Evolutionary conservation across 1,284 basidiomycete genomes (phyloP).

Genomic region (Retiboletus flavoniger): DNA sequence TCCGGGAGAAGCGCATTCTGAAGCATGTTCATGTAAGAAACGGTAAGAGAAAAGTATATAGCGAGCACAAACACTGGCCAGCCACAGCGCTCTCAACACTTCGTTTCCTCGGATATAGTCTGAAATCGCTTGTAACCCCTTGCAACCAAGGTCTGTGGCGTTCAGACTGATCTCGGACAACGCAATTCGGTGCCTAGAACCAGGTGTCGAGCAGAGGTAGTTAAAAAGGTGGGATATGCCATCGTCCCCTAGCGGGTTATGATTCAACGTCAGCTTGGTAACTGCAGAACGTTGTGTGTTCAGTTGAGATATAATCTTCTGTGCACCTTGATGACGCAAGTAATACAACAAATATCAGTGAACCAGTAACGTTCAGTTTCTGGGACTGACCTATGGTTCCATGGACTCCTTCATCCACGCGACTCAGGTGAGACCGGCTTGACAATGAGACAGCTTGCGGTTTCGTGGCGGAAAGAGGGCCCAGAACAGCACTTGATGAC

Average conservation of each 20-base stretch:
- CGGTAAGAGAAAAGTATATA: neutral
- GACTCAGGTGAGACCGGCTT: constrained; percentile 22
- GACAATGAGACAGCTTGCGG: constrained; percentile 11
- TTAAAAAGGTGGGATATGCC: constrained; percentile 57
- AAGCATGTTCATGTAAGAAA: constrained; percentile 5
- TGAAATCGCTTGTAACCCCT: constrained; percentile 51
- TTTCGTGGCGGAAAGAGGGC: neutral
- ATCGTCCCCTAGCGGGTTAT: constrained; percentile 58
- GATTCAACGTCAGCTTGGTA: constrained; percentile 52
- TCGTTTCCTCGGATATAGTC: constrained; percentile 52
- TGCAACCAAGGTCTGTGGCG: constrained; percentile 53
- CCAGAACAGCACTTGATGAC: neutral
- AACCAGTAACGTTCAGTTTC: neutral
- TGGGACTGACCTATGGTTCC: constrained; percentile 21
- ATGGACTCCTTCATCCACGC: constrained; percentile 21
- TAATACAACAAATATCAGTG: constrained; percentile 3
- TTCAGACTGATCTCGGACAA: constrained; percentile 59
- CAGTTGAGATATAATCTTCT: constrained; percentile 48
- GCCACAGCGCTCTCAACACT: constrained; percentile 46
- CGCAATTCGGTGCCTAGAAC: constrained; percentile 40
- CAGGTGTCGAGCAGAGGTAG: constrained; percentile 51
- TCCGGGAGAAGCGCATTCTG: constrained; percentile 31
- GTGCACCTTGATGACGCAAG: constrained; percentile 36
- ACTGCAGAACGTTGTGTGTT: constrained; percentile 40
- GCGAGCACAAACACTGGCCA: constrained; percentile 52